Evolutionary conservation across 768 basidiomycete species (phyloP), one percentile per base, ranked within the genome.

Genomic region (Thelephora ganbajun): DNA sequence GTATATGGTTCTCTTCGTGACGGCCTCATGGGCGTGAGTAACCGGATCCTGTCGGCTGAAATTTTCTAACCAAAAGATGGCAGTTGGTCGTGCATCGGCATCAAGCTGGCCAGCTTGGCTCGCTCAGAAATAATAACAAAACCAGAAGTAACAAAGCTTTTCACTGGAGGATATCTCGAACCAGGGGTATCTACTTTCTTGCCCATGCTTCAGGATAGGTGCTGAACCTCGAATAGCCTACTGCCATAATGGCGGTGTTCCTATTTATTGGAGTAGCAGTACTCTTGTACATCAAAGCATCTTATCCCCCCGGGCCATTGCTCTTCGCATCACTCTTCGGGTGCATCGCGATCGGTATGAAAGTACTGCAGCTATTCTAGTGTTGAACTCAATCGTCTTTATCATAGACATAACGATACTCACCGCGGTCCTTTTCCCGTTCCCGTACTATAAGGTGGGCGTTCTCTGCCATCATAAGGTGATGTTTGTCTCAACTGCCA

Each of bases 21-120:
- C 64, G 1, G 16, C 67, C 7, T 67, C 69, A 22, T 85, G 80
- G 80, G 81, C 72, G 80, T 80, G 52, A 58, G 77, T 71, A n/a
- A 14, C 13, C 30, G 48, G 36, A 4, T 14, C 0, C 26, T 9
- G 26, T 30, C 26, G 9, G 26, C 5, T 30, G 26, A 30, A 30
- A 4, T 30, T 4, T 4, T 30, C 26, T 30, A 9, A 30, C 26
- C 26, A 30, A 30, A 4, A 9, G 26, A 30, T 9, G 26, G 20
- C 46, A 84, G 82, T 20, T 87, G 83, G 82, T 62, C 64, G 11
- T 80, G 76, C 56, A 64, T 87, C 3, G 84, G 73, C 3, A 73
- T 85, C 5, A 73, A 72, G 51, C 60, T 84, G 3, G 78, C 83
- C 2, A 64, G 73, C 55, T 57, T 83, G 3, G 68, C 79, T 1